A percentile compares a stretch with the other conserved stretches of the same genome.
Evolutionary conservation across 2,329 filamentous ascomycete genomes (phyloP).

Genomic region (Fusarium nisikadoi): DNA sequence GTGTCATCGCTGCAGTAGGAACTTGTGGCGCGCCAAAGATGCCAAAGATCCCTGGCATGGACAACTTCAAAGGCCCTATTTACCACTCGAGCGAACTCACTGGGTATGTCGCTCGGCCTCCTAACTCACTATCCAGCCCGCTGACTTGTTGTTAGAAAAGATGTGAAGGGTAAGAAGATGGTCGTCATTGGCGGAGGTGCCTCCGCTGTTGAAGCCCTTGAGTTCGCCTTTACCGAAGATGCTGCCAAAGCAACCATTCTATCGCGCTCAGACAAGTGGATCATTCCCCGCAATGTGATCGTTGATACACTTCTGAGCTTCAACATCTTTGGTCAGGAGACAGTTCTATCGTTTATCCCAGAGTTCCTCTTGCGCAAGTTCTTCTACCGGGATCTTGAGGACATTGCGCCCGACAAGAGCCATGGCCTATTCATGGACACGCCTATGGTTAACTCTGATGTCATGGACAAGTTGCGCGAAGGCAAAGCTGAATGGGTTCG

Average conservation of each 20-base stretch:
- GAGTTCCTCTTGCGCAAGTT: conserved; percentile 78
- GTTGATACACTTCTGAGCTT: conserved; percentile 78
- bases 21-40: conserved; percentile 84
- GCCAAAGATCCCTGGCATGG: conserved; percentile 75
- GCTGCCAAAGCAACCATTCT: conserved; percentile 78
- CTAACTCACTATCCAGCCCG: fast-evolving
- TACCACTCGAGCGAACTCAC: conserved; percentile 82
- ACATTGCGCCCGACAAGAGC: conserved; percentile 77
- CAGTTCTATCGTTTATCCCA: conserved; percentile 78
- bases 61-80: conserved; percentile 76
- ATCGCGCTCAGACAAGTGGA: conserved; percentile 85
- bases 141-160: conserved; percentile 59
- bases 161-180: conserved; percentile 79
- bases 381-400: conserved; percentile 84
- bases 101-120: conserved; percentile 52
- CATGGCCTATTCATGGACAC: conserved; percentile 77
- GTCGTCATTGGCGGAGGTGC: conserved; percentile 83
- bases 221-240: conserved; percentile 76
- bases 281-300: conserved; percentile 82
- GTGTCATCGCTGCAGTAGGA: conserved; percentile 80
- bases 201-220: conserved; percentile 83
- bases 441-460: conserved; percentile 86
- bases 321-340: conserved; percentile 85
- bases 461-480: conserved; percentile 78
- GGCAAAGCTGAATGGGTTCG: conserved; percentile 82